These are phyloP conservation scores for Trypanosoma rangeli DNA, from an alignment of 208 protist species.

Conservation along the genomic window DNA sequence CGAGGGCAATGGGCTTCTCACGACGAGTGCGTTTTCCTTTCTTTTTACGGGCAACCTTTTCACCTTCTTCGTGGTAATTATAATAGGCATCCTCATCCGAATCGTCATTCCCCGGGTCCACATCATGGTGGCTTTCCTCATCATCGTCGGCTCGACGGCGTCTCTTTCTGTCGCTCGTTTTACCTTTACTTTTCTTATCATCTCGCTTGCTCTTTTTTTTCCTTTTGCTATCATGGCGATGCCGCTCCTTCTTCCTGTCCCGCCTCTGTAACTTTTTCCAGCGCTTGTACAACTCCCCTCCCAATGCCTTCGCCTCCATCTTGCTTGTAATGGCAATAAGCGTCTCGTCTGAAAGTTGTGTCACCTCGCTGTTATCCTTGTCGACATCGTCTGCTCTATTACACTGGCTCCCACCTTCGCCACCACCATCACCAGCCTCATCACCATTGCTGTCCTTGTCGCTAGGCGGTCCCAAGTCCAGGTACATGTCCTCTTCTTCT, in stretches of 20 bases:
- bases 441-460: constrained; percentile 8
- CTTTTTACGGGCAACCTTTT: constrained; percentile 1
- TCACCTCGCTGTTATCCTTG: not conserved
- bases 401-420: not conserved
- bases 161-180: constrained; percentile 28
- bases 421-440: not conserved
- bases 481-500: constrained; percentile 7
- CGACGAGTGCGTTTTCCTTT: constrained; percentile 8
- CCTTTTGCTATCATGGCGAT: constrained; percentile 23
- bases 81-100: not conserved
- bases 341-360: constrained; percentile 36
- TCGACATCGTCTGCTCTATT: not conserved
- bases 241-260: constrained; percentile 25
- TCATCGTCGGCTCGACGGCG: constrained; percentile 21
- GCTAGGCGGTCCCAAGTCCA: constrained; percentile 12
- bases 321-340: constrained; percentile 48
- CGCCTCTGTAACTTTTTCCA: constrained; percentile 67
- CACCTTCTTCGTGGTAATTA: constrained; percentile 13
- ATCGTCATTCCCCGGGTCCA: constrained; percentile 15
- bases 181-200: constrained; percentile 23
- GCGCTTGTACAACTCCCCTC: constrained; percentile 58
- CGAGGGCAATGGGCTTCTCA: constrained; percentile 20
- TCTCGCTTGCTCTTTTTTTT: constrained; percentile 16
- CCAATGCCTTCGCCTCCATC: constrained; percentile 55
- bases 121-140: constrained; percentile 19